These are phyloP conservation scores for Komagataella pseudopastoris DNA, from an alignment of 805 yeast genomes.

Conservation along the genomic window DNA sequence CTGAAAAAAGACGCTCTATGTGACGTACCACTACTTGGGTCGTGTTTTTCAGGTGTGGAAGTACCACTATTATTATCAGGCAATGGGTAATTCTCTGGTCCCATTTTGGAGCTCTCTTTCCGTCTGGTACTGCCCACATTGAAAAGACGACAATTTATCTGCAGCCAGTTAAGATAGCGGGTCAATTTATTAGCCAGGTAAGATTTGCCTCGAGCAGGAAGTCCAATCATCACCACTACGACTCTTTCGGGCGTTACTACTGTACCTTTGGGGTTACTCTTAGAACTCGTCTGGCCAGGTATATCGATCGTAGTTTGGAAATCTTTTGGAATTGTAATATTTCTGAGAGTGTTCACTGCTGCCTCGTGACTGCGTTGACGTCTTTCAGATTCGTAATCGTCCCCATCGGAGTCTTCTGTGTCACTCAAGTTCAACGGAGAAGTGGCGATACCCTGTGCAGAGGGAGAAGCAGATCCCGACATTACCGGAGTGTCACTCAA, in stretches of 20 bases:
- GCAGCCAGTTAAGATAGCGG: slow-evolving; percentile 86
- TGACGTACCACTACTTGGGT: slow-evolving; percentile 8
- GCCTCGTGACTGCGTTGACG: neutral
- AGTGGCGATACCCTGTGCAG: slow-evolving; percentile 4
- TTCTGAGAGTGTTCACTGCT: neutral
- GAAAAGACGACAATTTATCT: slow-evolving; percentile 80
- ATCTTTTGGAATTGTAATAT: neutral
- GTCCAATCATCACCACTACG: slow-evolving; percentile 92
- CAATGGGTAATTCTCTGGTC: slow-evolving; percentile 58
- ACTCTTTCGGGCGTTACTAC: slow-evolving; percentile 57
- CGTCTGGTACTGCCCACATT: slow-evolving; percentile 94
- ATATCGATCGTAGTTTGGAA: slow-evolving; percentile 64
- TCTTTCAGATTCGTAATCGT: slow-evolving; percentile 7
- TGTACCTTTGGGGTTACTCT: slow-evolving; percentile 64
- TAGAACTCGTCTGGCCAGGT: slow-evolving; percentile 81
- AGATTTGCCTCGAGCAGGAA: slow-evolving; percentile 92
- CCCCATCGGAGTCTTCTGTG: slow-evolving; percentile 14
- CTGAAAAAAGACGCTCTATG: slow-evolving; percentile 81
- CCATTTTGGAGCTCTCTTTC: slow-evolving; percentile 47
- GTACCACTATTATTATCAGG: slow-evolving; percentile 22
- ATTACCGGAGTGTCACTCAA: slow-evolving; percentile 63
- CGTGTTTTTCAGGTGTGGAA: neutral
- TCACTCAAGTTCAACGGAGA: slow-evolving; percentile 14
- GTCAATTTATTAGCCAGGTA: slow-evolving; percentile 86
- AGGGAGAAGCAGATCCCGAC: slow-evolving; percentile 44